Base-by-base conservation (phyloP, 2,329 filamentous ascomycete species). In the Stromatinia cepivora region DNA sequence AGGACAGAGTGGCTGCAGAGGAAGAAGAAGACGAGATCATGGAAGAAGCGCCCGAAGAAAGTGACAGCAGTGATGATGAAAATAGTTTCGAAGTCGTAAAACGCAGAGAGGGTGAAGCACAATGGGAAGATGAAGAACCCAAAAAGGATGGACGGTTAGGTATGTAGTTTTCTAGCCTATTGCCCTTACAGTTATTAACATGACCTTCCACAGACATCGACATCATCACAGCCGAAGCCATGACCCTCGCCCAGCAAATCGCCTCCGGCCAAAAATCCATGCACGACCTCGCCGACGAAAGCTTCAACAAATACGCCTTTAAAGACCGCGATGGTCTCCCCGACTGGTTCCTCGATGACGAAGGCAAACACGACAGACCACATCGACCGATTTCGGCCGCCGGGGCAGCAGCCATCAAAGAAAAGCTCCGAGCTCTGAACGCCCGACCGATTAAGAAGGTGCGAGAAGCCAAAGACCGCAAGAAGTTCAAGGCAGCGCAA, bases 361-460 rank as follows among this genome's bases (percentile, higher is more conserved):
- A 99, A 80, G 79, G 81, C 74, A 88, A 86, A 76, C 94, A 99
- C 81, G 92, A 94, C 80, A 93, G 90, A 78, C 87, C 87, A 1
- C 90, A 95, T 73, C 91, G 92, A 70, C 96, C 95, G n/a, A 94
- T 97, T 76, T 93, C 90, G 64, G 95, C 95, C 76, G 93, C 93
- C 46, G 96, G 92, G 0, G 94, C 94, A 0, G 85, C 88, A 20
- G 95, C 95, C 2, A 97, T 99, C 83, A 94, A 95, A 80, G 94
- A 97, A 78, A 99, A 99, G 82, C 79, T 92, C 78, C 91, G 94
- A 45, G 94, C 95, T 0, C 87, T 97, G 76, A 98, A 99, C 79
- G 95, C 94, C 10, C 89, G 95, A 45, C 95, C 95, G 0, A 98
- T 98, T 87, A 99, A 99, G 86, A 99, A 99, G 84, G 95, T 99